Evolutionary conservation across 2,329 filamentous ascomycete species (phyloP), one percentile per base, ranked within the genome.

Genomic region (Fusarium cicatricum): DNA sequence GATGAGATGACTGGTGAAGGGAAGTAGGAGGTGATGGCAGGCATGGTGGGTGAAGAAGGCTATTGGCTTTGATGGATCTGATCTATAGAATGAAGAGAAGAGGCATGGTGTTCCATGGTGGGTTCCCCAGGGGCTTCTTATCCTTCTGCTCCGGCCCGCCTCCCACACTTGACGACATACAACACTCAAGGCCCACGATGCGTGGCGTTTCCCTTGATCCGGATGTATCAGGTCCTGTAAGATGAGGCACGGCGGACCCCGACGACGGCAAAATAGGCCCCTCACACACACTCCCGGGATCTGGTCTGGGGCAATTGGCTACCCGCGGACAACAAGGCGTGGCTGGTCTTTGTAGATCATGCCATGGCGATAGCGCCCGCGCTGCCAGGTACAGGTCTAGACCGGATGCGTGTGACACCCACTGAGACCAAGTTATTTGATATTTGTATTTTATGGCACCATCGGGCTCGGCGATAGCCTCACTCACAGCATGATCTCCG

Each of bases 381-480:
- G 21, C 52, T 66, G 44, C 36, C 47, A 51, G 60, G 42, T 50
- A 58, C 49, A 36, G 42, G 52, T 54, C 48, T 51, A 48, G 60
- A 58, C 55, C 60, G 60, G 60, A 33, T 62, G 50, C 21, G 28
- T 36, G 19, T n/a, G 36, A 38, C 54, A 42, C 33, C 59, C 58
- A 55, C 57, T 55, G 29, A 19, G 31, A 15, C 11, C 17, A 10
- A 34, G 40, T 21, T 60, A 60, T 64, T 64, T 40, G 34, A 43
- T 21, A 28, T 29, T 31, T 47, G 39, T 46, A 52, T 63, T 28
- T 21, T 39, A 61, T 63, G 60, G 44, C 44, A 19, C 56, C 34
- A 64, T 51, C 16, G 37, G 28, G n/a, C 31, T 42, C 60, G 56
- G 60, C 52, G 56, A 58, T 58, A 64, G 23, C 60, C 50, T 63